Base-by-base conservation (phyloP, 2,329 filamentous ascomycete species). In the Cladosporium austrohemisphaericum region DNA sequence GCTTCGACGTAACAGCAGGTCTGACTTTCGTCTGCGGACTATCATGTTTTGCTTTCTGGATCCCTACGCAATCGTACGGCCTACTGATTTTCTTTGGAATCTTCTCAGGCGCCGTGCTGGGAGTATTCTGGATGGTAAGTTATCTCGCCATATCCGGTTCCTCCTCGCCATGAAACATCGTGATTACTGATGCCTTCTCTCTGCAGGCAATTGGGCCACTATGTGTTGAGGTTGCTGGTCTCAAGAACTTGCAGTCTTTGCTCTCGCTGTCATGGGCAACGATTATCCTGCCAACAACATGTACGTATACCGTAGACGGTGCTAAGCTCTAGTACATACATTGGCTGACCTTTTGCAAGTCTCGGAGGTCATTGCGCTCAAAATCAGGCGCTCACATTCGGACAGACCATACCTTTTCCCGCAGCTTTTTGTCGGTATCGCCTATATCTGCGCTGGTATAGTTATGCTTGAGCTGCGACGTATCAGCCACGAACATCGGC, bases 81-180 rank as follows among this genome's bases (percentile, higher is more conserved):
- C 54, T 74, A 7, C 59, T 71, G 1, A 55, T 73, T 1, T 65
- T 76, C 48, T 76, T 75, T 51, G 66, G 67, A 0, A 52, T 77
- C 6, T 20, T 73, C 0, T 60, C 63, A 43, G 75, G 76, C 2
- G 68, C 68, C 3, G 68, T 72, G 4, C 57, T 74, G 23, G 75
- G 76, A 0, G 66, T 72, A 0, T 76, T 75, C 53, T 78, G 75
- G 73, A 71, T 71, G 61, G 68, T 69, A 51, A 49, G 56, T 26
- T n/a, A 13, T 32, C 41, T 37, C 6, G 25, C 19, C 13, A 13
- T 11, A 22, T 28, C 43, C 31, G 47, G 28, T 31, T 31, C 10
- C 28, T 31, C 28, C 14, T 14, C 46, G 5, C 16, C 49, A 26
- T 41, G 44, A 32, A 5, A 10, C 54, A 23, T 26, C 35, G 41